phyloP scores from a whole-genome alignment of 2,329 filamentous ascomycete species.

The Chrysoporthe puriensis region DNA sequence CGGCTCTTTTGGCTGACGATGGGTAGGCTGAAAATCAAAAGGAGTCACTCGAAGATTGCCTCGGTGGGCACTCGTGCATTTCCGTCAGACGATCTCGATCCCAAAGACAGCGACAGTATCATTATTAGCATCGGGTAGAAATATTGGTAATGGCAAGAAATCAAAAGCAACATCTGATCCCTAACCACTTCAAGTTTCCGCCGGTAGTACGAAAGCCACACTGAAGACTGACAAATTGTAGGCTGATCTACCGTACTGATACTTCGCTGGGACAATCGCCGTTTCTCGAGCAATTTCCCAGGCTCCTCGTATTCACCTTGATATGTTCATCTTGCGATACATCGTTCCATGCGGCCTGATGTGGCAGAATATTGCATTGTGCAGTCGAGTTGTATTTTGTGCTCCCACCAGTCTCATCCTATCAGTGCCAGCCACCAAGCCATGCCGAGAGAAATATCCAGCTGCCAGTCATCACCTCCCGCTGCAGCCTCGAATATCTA shows the following conservation, averaged over 20 bases:
- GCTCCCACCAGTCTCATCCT: neutral
- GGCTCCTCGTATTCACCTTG: neutral
- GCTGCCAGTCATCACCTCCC: neutral
- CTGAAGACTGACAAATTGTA: neutral
- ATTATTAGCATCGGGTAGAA: neutral
- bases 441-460: no score
- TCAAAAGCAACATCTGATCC: neutral
- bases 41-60: neutral
- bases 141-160: neutral
- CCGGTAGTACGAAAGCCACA: neutral
- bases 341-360: neutral
- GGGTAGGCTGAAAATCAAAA: neutral
- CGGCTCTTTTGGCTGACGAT: neutral
- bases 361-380: neutral
- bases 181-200: neutral
- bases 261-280: neutral
- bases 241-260: neutral
- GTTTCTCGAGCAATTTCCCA: neutral
- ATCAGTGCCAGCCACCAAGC: no score
- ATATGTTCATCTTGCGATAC: neutral
- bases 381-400: neutral
- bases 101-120: neutral
- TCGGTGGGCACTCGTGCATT: neutral
- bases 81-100: neutral
- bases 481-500: neutral